Percentiles rank a stretch among this genome's conserved stretches.
Evolutionary conservation across 2,329 filamentous ascomycete genomes (phyloP).

Genomic region (Tolypocladium album): DNA sequence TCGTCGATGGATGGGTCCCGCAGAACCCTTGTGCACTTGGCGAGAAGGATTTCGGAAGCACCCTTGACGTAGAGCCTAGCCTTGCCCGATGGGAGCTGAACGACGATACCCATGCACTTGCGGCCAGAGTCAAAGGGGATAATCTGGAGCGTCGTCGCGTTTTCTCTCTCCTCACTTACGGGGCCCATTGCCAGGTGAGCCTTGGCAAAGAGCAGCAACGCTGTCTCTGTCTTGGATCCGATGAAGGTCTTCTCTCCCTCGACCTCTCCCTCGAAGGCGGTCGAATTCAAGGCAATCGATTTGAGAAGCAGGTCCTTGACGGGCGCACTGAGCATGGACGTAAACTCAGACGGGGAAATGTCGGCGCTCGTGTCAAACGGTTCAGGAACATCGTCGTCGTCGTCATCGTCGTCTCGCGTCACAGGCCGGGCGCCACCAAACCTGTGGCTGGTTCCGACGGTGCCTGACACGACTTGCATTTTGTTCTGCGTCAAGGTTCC

Average conservation of each 20-base stretch:
- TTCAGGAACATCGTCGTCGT: slow-evolving; percentile 8
- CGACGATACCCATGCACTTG: slow-evolving; percentile 59
- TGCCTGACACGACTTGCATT: slow-evolving; percentile 55
- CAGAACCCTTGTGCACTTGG: slow-evolving; percentile 41
- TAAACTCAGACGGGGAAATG: slow-evolving; percentile 34
- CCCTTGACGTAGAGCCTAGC: slow-evolving; percentile 53
- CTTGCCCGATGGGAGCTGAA: slow-evolving; percentile 37
- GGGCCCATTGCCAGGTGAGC: slow-evolving; percentile 57
- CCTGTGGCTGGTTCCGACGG: slow-evolving; percentile 42
- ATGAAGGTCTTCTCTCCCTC: slow-evolving; percentile 57
- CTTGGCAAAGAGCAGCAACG: slow-evolving; percentile 58
- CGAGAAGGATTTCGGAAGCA: slow-evolving; percentile 53
- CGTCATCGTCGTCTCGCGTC: slow-evolving; percentile 10
- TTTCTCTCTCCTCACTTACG: slow-evolving; percentile 52
- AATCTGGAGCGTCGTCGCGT: slow-evolving; percentile 49
- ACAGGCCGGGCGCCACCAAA: slow-evolving; percentile 34
- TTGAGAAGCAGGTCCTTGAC: slow-evolving; percentile 44
- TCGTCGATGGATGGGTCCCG: slow-evolving; percentile 35
- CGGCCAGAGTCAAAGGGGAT: slow-evolving; percentile 67
- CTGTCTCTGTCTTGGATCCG: slow-evolving; percentile 70
- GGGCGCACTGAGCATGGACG: slow-evolving; percentile 30
- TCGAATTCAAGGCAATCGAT: slow-evolving; percentile 57
- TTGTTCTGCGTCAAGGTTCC: slow-evolving; percentile 59
- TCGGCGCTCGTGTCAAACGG: slow-evolving; percentile 20
- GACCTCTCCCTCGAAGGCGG: slow-evolving; percentile 66